A percentile compares a stretch with the other conserved stretches of the same genome.
phyloP scores from a whole-genome alignment of 2,329 filamentous ascomycete genomes.

The Xylaria sp. region DNA sequence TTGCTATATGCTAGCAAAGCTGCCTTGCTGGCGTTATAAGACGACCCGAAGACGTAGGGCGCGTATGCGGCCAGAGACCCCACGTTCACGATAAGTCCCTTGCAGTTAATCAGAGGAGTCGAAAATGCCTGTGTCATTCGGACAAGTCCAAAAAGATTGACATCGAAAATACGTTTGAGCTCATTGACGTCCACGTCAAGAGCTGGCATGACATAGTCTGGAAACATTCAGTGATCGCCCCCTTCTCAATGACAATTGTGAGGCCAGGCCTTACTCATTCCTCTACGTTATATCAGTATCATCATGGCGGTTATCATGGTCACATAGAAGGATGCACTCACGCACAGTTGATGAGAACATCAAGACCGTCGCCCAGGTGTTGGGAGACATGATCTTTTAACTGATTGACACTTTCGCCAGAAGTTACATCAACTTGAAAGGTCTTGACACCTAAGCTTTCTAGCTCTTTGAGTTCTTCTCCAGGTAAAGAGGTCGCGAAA shows the following conservation, averaged over 20 bases:
- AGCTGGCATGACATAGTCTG: slow-evolving; percentile 35
- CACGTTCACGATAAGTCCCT: slow-evolving; percentile 31
- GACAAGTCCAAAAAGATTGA: slow-evolving; percentile 35
- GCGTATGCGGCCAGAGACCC: slow-evolving; percentile 28
- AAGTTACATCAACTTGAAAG: slow-evolving; percentile 33
- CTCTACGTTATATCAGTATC: slow-evolving; percentile 2
- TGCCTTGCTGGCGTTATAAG: slow-evolving; percentile 40
- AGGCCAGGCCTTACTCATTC: slow-evolving; percentile 18
- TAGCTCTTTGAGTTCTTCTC: slow-evolving; percentile 27
- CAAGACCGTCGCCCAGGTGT: slow-evolving; percentile 26
- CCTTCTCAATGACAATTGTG: not conserved
- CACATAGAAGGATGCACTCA: slow-evolving; percentile 20
- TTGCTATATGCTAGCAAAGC: slow-evolving; percentile 34
- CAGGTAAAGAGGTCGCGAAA: slow-evolving; percentile 29
- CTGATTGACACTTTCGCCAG: slow-evolving; percentile 12
- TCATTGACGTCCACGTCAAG: slow-evolving; percentile 30
- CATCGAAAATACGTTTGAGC: slow-evolving; percentile 33
- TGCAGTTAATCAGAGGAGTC: slow-evolving; percentile 27
- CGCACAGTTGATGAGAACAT: slow-evolving; percentile 36
- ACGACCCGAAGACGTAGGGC: slow-evolving; percentile 36
- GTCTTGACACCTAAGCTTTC: slow-evolving; percentile 20
- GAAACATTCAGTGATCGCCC: slow-evolving; percentile 9
- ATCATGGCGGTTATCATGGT: not conserved
- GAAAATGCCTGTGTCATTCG: slow-evolving; percentile 28
- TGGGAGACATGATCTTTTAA: slow-evolving; percentile 20